Conservation (phyloP, 1,284 basidiomycete genomes). For the Marasmius oreades region DNA sequence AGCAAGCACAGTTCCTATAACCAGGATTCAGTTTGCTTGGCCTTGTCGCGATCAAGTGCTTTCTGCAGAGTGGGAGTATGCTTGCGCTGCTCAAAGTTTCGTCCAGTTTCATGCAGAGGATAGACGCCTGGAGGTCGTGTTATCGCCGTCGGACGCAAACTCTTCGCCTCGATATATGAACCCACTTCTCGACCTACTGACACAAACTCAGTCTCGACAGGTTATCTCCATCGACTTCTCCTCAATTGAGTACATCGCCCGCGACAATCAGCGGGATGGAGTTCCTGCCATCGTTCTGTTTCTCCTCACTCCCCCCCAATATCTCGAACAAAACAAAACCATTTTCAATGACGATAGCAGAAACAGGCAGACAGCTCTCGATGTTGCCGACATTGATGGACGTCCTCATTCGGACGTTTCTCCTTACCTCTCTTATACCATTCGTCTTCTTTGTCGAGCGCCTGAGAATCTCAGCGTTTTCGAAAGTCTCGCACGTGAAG, state of each 20-base stretch:
- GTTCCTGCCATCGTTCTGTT: constrained; percentile 38
- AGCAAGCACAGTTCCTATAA: constrained; percentile 27
- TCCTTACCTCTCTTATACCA: constrained; percentile 43
- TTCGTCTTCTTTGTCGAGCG: constrained; percentile 45
- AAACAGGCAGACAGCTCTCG: constrained; percentile 26
- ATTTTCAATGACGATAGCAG: background rate
- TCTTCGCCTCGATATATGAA: background rate
- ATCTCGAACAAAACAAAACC: constrained; percentile 14
- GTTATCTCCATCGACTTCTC: constrained; percentile 43
- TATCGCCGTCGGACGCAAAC: background rate
- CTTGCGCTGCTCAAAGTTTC: constrained; percentile 18
- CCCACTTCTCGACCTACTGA: background rate
- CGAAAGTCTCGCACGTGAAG: constrained; percentile 31
- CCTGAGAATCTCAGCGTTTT: constrained; percentile 35
- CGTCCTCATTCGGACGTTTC: constrained; percentile 25
- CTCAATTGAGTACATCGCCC: constrained; percentile 37
- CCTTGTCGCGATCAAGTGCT: constrained; percentile 50
- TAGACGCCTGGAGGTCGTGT: background rate
- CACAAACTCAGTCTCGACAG: background rate
- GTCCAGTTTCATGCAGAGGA: constrained; percentile 29
- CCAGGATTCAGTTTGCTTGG: constrained; percentile 51
- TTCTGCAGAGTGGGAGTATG: constrained; percentile 54
- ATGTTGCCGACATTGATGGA: constrained; percentile 12
- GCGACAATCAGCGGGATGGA: constrained; percentile 26
- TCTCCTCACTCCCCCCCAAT: constrained; percentile 42